Conservation (phyloP, 768 basidiomycete species). For the Clitopilus hobsonii region DNA sequence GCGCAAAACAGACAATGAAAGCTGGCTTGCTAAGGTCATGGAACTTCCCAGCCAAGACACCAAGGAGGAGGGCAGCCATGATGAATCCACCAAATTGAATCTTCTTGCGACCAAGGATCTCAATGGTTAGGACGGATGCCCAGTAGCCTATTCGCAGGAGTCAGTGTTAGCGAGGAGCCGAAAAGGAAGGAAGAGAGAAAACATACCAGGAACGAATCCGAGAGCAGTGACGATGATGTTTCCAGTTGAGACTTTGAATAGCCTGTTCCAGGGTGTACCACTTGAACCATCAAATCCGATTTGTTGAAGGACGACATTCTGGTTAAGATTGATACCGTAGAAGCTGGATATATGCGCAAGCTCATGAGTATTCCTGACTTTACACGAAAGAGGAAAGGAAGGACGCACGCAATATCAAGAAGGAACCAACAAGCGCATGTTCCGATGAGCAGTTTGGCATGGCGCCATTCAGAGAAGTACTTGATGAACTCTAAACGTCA, state of each 20-base stretch:
- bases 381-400: not conserved
- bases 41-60: slow-evolving; percentile 66
- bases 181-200: not conserved
- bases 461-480: slow-evolving; percentile 73
- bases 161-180: slow-evolving; percentile 1
- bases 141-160: slow-evolving; percentile 54
- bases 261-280: slow-evolving; percentile 56
- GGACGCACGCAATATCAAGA: slow-evolving; percentile 64
- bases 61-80: slow-evolving; percentile 66
- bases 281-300: slow-evolving; percentile 62
- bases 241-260: slow-evolving; percentile 65
- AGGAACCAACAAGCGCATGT: slow-evolving; percentile 73
- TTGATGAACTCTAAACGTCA: slow-evolving; percentile 45
- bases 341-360: slow-evolving; percentile 36
- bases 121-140: slow-evolving; percentile 61
- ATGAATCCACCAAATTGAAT: slow-evolving; percentile 78
- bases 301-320: slow-evolving; percentile 69
- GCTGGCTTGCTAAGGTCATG: slow-evolving; percentile 45
- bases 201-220: slow-evolving; percentile 71
- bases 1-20: slow-evolving; percentile 70
- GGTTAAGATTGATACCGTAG: slow-evolving; percentile 72
- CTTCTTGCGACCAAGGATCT: slow-evolving; percentile 67
- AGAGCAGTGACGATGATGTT: slow-evolving; percentile 69
- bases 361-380: no score
- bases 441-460: slow-evolving; percentile 61